Evolutionary conservation across 495 filamentous ascomycete genomes (phyloP).

Genomic region (Neohortaea acidophila): DNA sequence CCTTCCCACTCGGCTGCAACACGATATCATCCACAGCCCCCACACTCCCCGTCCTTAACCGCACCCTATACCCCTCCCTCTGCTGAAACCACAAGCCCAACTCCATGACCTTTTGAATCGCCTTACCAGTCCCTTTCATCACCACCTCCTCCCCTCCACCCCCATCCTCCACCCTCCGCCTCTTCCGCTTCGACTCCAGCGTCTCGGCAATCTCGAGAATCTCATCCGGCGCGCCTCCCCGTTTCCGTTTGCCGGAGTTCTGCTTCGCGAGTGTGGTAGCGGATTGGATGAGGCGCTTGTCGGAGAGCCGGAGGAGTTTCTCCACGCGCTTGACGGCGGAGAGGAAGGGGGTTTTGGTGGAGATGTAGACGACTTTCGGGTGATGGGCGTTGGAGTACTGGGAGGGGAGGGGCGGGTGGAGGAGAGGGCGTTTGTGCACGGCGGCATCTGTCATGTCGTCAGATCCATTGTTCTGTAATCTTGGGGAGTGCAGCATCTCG

Average conservation of each 20-base stretch:
- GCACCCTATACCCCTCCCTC: conserved; percentile 23
- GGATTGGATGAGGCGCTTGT: conserved; percentile 39
- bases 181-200: conserved; percentile 9
- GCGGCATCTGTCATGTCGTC: conserved; percentile 25
- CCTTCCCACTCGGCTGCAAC: conserved; percentile 6
- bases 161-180: conserved; percentile 7
- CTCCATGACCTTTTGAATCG: conserved; percentile 54
- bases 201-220: conserved; percentile 14
- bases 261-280: conserved; percentile 26
- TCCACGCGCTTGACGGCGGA: conserved; percentile 67
- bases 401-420: conserved; percentile 47
- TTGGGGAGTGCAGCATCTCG: background rate
- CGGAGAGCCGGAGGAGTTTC: conserved; percentile 48
- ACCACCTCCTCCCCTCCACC: conserved; percentile 40
- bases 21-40: conserved; percentile 30
- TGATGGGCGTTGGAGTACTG: conserved; percentile 35
- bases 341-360: conserved; percentile 58
- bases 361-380: conserved; percentile 66
- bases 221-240: conserved; percentile 10
- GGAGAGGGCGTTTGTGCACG: conserved; percentile 54
- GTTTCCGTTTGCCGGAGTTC: conserved; percentile 23
- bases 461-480: background rate
- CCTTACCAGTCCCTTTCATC: conserved; percentile 64
- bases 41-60: conserved; percentile 26
- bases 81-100: conserved; percentile 29